These are phyloP conservation scores for Daldinia bambusicola DNA, from an alignment of 495 filamentous ascomycete species.

Conservation along the genomic window DNA sequence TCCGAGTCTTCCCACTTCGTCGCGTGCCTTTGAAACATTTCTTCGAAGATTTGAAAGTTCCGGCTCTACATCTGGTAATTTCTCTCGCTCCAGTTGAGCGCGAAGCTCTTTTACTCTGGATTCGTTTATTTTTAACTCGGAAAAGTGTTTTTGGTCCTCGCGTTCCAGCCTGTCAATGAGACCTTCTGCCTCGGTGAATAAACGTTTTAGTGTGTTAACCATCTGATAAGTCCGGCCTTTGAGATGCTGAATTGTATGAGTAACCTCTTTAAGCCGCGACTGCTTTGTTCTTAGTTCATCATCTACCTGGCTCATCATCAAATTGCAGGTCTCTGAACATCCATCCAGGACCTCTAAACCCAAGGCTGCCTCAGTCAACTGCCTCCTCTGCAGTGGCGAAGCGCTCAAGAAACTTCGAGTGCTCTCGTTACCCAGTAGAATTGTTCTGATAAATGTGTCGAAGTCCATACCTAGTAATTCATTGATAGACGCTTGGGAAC, in stretches of 20 bases:
- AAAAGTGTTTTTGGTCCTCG: constrained; percentile 5
- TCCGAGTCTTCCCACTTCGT: constrained; percentile 8
- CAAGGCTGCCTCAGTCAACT: constrained; percentile 47
- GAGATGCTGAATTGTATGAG: constrained; percentile 16
- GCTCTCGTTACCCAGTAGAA: constrained; percentile 49
- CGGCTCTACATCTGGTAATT: constrained; percentile 18
- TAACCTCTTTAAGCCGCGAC: constrained; percentile 15
- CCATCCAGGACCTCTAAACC: constrained; percentile 45
- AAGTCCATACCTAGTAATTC: constrained; percentile 49
- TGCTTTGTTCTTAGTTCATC: constrained; percentile 22
- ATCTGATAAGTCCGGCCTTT: constrained; percentile 16
- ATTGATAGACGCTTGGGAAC: constrained; percentile 47
- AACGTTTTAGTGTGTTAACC: constrained; percentile 13
- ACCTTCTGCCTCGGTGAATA: constrained; percentile 4
- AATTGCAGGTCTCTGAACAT: constrained; percentile 39
- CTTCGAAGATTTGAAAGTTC: constrained; percentile 13
- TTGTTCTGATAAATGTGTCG: constrained; percentile 47
- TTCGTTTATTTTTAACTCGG: background rate
- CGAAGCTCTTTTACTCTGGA: background rate
- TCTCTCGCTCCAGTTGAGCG: background rate
- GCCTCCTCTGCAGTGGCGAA: constrained; percentile 36
- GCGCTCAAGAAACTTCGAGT: constrained; percentile 49
- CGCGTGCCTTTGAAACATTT: constrained; percentile 1
- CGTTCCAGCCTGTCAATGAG: background rate
- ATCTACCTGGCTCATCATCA: constrained; percentile 40